phyloP scores from a whole-genome alignment of 768 basidiomycete species.

The Mycena galericulata region DNA sequence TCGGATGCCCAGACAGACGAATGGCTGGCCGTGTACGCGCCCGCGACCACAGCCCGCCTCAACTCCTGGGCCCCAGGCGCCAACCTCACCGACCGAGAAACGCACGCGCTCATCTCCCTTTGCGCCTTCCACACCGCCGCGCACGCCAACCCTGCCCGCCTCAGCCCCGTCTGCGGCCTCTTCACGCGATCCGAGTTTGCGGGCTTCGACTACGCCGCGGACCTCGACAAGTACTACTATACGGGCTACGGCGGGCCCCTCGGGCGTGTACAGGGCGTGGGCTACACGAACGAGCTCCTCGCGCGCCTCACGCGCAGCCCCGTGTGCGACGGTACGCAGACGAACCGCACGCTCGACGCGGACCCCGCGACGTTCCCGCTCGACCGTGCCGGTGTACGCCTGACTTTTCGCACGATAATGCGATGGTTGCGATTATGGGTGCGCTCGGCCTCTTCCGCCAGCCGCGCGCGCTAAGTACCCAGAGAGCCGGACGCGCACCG shows the following conservation, averaged over 20 bases:
- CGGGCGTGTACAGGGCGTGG: slow-evolving; percentile 85
- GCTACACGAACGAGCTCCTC: slow-evolving; percentile 90
- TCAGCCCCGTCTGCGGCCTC: slow-evolving; percentile 79
- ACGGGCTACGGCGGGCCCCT: slow-evolving; percentile 80
- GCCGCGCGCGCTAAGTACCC: slow-evolving; percentile 37
- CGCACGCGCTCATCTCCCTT: slow-evolving; percentile 72
- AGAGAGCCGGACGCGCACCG: slow-evolving; percentile 45
- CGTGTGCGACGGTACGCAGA: slow-evolving; percentile 78
- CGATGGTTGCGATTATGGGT: slow-evolving; percentile 83
- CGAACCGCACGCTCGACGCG: slow-evolving; percentile 78
- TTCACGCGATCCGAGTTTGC: slow-evolving; percentile 74
- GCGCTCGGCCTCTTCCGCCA: slow-evolving; percentile 68
- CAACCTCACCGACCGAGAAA: slow-evolving; percentile 64
- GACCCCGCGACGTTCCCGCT: slow-evolving; percentile 79
- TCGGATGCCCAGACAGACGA: slow-evolving; percentile 55
- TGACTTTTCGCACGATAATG: slow-evolving; percentile 90
- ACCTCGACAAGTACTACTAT: slow-evolving; percentile 83
- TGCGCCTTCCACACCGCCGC: slow-evolving; percentile 86
- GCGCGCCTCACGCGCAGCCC: slow-evolving; percentile 77
- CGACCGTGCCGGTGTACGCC: slow-evolving; percentile 71
- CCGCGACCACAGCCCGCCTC: slow-evolving; percentile 68
- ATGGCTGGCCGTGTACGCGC: slow-evolving; percentile 71
- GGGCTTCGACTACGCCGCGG: slow-evolving; percentile 75
- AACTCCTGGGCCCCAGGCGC: slow-evolving; percentile 74
- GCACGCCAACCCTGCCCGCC: slow-evolving; percentile 12